Percentiles rank a stretch among this genome's conserved stretches.
Evolutionary conservation across 768 basidiomycete species (phyloP).

Genomic region (Imleria badia): DNA sequence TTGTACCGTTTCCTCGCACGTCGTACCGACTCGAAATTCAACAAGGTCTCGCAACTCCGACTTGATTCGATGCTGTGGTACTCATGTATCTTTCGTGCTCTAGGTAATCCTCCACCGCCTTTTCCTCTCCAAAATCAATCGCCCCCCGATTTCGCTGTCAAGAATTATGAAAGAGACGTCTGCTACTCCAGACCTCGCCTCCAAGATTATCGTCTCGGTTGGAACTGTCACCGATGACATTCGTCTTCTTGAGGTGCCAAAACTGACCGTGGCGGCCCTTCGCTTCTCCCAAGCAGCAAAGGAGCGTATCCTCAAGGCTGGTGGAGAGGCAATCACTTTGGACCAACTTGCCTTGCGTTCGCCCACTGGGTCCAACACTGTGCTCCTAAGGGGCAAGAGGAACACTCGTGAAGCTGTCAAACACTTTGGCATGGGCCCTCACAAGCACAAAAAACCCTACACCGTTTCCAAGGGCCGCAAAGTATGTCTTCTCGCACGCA

Average conservation of each 20-base stretch:
- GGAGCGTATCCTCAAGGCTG: slow-evolving; percentile 93
- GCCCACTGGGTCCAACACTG: slow-evolving; percentile 93
- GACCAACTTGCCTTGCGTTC: slow-evolving; percentile 95
- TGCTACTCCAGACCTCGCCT: slow-evolving; percentile 59
- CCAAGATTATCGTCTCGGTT: slow-evolving; percentile 87
- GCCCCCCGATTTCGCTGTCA: slow-evolving; percentile 93
- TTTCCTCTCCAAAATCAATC: slow-evolving; percentile 97
- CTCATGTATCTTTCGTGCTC: slow-evolving; percentile 21
- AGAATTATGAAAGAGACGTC: slow-evolving; percentile 83
- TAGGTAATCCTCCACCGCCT: slow-evolving; percentile 94
- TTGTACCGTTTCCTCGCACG: slow-evolving; percentile 99
- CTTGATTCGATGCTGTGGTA: background rate
- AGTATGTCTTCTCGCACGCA: slow-evolving; percentile 37
- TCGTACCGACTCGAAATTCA: slow-evolving; percentile 93
- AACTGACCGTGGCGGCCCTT: slow-evolving; percentile 90
- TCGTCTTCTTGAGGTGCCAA: slow-evolving; percentile 82
- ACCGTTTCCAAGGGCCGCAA: slow-evolving; percentile 96
- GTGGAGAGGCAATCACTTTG: slow-evolving; percentile 92
- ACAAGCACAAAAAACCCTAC: slow-evolving; percentile 99
- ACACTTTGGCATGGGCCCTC: slow-evolving; percentile 98
- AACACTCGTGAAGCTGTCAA: slow-evolving; percentile 93
- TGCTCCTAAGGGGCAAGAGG: slow-evolving; percentile 90
- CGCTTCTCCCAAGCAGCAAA: slow-evolving; percentile 91
- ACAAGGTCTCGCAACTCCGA: slow-evolving; percentile 63
- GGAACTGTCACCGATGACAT: slow-evolving; percentile 95